Conservation (phyloP, 208 protist genomes). For the Crithidia expoeki region DNA sequence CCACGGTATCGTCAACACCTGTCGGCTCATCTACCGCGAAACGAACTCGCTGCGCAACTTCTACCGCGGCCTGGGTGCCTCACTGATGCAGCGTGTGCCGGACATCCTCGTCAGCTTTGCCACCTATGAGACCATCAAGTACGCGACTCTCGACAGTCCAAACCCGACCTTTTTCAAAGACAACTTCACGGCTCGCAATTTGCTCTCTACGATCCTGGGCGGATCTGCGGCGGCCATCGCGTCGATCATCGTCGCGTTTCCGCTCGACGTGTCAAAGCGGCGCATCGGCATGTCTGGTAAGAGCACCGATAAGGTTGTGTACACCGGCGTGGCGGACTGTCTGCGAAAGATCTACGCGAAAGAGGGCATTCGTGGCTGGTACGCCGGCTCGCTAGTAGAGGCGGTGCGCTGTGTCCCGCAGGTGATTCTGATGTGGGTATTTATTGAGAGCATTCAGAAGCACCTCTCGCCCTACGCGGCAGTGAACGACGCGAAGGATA, state of each 20-base stretch:
- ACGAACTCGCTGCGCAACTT: constrained; percentile 84
- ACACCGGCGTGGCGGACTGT: constrained; percentile 74
- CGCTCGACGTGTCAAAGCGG: constrained; percentile 88
- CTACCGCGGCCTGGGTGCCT: constrained; percentile 85
- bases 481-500: neutral
- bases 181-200: constrained; percentile 41
- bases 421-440: constrained; percentile 91
- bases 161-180: constrained; percentile 52
- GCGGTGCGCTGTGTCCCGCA: constrained; percentile 86
- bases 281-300: constrained; percentile 87
- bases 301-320: constrained; percentile 61
- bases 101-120: constrained; percentile 90
- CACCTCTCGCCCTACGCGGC: constrained; percentile 35
- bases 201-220: constrained; percentile 70
- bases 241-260: constrained; percentile 77
- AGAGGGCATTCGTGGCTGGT: constrained; percentile 81
- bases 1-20: constrained; percentile 64
- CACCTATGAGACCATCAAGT: constrained; percentile 90
- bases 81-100: constrained; percentile 84
- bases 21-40: constrained; percentile 66
- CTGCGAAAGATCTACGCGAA: constrained; percentile 60
- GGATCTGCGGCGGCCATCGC: constrained; percentile 70
- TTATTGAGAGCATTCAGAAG: constrained; percentile 82
- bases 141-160: constrained; percentile 60
- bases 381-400: constrained; percentile 74